These are phyloP conservation scores for Microbotryum saponariae DNA, from an alignment of 1,284 basidiomycete species.

Conservation along the genomic window DNA sequence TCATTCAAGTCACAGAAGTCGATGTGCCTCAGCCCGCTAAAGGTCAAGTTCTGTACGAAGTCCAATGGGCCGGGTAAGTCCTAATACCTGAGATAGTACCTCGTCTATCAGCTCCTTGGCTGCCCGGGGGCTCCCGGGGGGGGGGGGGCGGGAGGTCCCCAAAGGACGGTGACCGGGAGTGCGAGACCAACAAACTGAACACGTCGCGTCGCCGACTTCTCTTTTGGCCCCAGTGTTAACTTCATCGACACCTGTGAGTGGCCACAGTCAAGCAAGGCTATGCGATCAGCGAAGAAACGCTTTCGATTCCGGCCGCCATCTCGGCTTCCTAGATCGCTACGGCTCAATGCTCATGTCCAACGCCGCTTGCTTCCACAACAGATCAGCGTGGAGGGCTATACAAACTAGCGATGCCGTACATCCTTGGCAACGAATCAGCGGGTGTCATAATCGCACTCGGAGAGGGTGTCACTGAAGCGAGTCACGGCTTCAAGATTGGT, in stretches of 20 bases:
- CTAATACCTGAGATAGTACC: too few relatives aligned
- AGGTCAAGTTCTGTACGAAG: slow-evolving; percentile 71
- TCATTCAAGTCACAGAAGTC: slow-evolving; percentile 58
- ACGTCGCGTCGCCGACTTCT: too few relatives aligned
- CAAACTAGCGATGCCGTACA: slow-evolving; percentile 56
- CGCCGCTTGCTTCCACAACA: slow-evolving; percentile 37
- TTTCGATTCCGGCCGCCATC: too few relatives aligned
- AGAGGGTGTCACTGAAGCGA: slow-evolving; percentile 38
- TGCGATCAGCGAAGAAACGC: neutral
- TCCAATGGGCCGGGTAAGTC: slow-evolving; percentile 44
- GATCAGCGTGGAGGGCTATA: slow-evolving; percentile 46
- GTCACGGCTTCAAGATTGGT: slow-evolving; percentile 50
- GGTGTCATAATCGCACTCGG: slow-evolving; percentile 69
- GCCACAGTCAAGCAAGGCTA: slow-evolving; percentile 34
- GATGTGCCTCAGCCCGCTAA: slow-evolving; percentile 57
- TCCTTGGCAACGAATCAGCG: slow-evolving; percentile 68
- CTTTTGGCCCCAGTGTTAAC: slow-evolving; percentile 35
- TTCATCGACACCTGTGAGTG: slow-evolving; percentile 66
- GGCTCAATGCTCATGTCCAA: too few relatives aligned
- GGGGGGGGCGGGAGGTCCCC: too few relatives aligned
- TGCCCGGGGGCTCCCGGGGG: too few relatives aligned
- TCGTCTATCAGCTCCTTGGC: too few relatives aligned
- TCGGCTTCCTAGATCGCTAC: too few relatives aligned
- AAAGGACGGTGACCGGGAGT: too few relatives aligned
- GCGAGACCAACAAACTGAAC: neutral